Conservation (phyloP, 2,329 filamentous ascomycete genomes). For the Paracorniculantispora psalliotae region DNA sequence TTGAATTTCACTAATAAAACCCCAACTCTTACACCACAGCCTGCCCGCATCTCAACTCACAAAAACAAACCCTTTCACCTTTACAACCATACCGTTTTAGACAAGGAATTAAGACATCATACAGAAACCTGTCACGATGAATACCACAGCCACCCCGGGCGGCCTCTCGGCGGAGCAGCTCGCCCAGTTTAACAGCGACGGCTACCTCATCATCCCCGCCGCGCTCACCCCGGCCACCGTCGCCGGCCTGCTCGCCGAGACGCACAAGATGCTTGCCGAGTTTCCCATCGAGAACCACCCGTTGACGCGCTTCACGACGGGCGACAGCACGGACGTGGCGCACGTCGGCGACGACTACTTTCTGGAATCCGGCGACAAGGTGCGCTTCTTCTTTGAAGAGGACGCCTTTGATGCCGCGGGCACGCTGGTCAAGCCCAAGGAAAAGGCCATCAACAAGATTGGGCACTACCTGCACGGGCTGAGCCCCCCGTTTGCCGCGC, state of each 20-base stretch:
- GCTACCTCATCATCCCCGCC: slow-evolving; percentile 81
- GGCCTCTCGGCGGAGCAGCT: slow-evolving; percentile 71
- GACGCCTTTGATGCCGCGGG: slow-evolving; percentile 71
- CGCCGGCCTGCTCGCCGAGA: slow-evolving; percentile 65
- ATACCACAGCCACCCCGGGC: background rate
- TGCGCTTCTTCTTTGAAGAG: slow-evolving; percentile 96
- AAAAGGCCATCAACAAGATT: slow-evolving; percentile 84
- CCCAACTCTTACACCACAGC: background rate
- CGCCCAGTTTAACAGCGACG: slow-evolving; percentile 69
- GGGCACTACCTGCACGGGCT: slow-evolving; percentile 71
- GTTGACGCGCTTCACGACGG: slow-evolving; percentile 90
- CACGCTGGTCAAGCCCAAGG: slow-evolving; percentile 69
- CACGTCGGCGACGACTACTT: slow-evolving; percentile 97
- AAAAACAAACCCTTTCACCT: too few species aligned
- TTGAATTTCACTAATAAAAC: background rate
- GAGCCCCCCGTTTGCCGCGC: slow-evolving; percentile 59
- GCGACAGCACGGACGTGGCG: slow-evolving; percentile 51
- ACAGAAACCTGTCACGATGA: background rate
- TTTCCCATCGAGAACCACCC: slow-evolving; percentile 83
- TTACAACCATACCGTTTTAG: too few species aligned
- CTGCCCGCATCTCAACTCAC: background rate
- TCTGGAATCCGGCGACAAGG: slow-evolving; percentile 79
- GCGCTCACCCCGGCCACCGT: slow-evolving; percentile 66
- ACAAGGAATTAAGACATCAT: background rate
- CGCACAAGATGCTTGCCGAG: slow-evolving; percentile 64